Percentiles rank a stretch among this genome's conserved stretches.
Conservation (phyloP, 2,329 filamentous ascomycete species). For the Zalaria sp. region DNA sequence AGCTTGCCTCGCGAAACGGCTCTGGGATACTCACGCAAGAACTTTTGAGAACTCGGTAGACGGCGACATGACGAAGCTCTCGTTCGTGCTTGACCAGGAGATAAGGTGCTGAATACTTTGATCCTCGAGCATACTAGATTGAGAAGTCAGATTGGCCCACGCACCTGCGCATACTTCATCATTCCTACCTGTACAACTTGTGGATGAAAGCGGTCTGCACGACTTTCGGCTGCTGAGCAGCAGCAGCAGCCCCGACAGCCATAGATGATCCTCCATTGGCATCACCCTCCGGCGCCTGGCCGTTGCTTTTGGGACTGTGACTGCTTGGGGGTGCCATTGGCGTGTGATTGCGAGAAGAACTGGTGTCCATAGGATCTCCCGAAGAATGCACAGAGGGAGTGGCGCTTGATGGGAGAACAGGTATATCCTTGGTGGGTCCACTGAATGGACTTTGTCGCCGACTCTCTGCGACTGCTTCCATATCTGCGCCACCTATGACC, state of each 20-base stretch:
- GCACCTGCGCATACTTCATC: background rate
- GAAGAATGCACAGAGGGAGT: conserved; percentile 27
- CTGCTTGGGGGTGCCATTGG: conserved; percentile 35
- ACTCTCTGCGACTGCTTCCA: background rate
- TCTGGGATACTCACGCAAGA: conserved; percentile 57
- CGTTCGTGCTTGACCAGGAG: conserved; percentile 83
- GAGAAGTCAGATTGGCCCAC: conserved; percentile 15
- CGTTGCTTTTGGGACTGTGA: conserved; percentile 34
- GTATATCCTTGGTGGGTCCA: conserved; percentile 27
- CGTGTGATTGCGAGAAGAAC: conserved; percentile 29
- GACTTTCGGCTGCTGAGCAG: conserved; percentile 87
- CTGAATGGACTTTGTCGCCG: conserved; percentile 31
- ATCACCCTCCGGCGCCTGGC: conserved; percentile 13
- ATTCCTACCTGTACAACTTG: conserved; percentile 85
- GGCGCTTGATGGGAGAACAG: conserved; percentile 35
- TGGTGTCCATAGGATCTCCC: conserved; percentile 42
- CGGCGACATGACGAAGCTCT: conserved; percentile 98
- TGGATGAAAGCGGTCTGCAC: conserved; percentile 98
- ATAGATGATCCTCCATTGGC: conserved; percentile 28
- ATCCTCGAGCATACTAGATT: conserved; percentile 83
- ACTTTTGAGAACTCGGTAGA: conserved; percentile 97
- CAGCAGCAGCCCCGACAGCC: conserved; percentile 47
- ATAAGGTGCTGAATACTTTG: conserved; percentile 86
- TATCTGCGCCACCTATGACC: no score
- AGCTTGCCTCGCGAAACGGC: conserved; percentile 7